These are phyloP conservation scores for Castanea crenata DNA, from an alignment of 306 rosid genomes.

Conservation along the genomic window DNA sequence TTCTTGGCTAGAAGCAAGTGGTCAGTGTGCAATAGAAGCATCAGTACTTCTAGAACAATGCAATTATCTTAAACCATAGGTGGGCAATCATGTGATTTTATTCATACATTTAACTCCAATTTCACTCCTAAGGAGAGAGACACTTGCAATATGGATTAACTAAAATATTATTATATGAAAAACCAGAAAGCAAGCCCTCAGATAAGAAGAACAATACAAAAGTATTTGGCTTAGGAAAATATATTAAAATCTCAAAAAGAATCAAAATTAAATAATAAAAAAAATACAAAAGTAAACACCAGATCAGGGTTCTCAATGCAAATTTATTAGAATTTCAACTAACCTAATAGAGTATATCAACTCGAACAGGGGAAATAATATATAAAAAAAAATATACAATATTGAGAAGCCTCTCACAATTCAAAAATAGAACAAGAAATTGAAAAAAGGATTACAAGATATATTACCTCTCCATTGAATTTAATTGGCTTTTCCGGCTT, in stretches of 20 bases:
- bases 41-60: too few species aligned
- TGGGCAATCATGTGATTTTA: neutral
- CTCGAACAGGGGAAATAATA: slow-evolving; percentile 18
- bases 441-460: slow-evolving; percentile 46
- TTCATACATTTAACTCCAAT: neutral
- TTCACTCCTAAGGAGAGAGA: neutral
- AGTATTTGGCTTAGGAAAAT: neutral
- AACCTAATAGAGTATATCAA: slow-evolving; percentile 36
- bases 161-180: neutral
- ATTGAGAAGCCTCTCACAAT: slow-evolving; percentile 47
- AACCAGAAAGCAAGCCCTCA: neutral
- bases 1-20: too few species aligned
- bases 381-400: slow-evolving; percentile 62
- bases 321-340: slow-evolving; percentile 46
- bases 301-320: slow-evolving; percentile 27
- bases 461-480: slow-evolving; percentile 49
- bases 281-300: slow-evolving; percentile 6
- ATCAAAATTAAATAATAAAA: neutral
- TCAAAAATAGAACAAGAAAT: slow-evolving; percentile 41
- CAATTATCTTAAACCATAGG: neutral
- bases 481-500: slow-evolving; percentile 46
- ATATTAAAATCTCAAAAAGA: neutral
- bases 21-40: too few species aligned
- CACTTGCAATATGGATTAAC: neutral
- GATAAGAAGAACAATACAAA: neutral